A percentile compares a stretch with the other conserved stretches of the same genome.
These are phyloP conservation scores for Eucalyptus virginea DNA, from an alignment of 345 rosid species.

Conservation along the genomic window DNA sequence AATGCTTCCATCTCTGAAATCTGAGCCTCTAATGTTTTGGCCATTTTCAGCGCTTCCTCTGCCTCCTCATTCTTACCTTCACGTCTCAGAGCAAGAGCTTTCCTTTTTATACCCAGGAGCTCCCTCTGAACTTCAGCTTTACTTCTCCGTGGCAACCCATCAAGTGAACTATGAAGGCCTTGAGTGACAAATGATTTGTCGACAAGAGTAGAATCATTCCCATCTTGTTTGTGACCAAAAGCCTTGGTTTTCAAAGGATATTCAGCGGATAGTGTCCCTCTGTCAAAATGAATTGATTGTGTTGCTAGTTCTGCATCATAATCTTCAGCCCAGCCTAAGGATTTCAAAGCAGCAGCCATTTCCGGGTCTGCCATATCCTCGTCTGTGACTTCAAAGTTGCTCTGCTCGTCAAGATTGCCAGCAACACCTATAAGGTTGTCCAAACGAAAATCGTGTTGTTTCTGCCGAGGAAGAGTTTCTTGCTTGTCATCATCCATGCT, in stretches of 20 bases:
- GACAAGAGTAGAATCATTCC: constrained; percentile 51
- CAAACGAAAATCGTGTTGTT: constrained; percentile 24
- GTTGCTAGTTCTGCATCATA: constrained; percentile 9
- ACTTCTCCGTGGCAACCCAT: constrained; percentile 29
- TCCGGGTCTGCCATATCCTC: constrained; percentile 83
- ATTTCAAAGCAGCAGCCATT: constrained; percentile 53
- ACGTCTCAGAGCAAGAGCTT: constrained; percentile 66
- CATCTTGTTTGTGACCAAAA: constrained; percentile 44
- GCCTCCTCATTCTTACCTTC: constrained; percentile 73
- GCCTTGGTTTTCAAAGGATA: constrained; percentile 60
- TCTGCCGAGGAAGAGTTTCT: constrained; percentile 30
- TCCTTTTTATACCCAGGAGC: constrained; percentile 71
- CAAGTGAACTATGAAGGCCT: not conserved
- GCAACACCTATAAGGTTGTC: constrained; percentile 27
- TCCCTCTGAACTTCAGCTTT: constrained; percentile 81
- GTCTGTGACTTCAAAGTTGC: constrained; percentile 68
- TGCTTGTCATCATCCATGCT: constrained; percentile 47
- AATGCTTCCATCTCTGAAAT: constrained; percentile 45
- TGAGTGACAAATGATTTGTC: constrained; percentile 18
- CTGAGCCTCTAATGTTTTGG: constrained; percentile 52
- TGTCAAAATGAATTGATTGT: constrained; percentile 9
- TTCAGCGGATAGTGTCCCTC: constrained; percentile 32
- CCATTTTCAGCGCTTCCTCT: constrained; percentile 47
- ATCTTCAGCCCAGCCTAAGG: constrained; percentile 81
- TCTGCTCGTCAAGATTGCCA: constrained; percentile 41